phyloP scores from a whole-genome alignment of 1,284 basidiomycete genomes.

The Pulchroboletus neoregius region DNA sequence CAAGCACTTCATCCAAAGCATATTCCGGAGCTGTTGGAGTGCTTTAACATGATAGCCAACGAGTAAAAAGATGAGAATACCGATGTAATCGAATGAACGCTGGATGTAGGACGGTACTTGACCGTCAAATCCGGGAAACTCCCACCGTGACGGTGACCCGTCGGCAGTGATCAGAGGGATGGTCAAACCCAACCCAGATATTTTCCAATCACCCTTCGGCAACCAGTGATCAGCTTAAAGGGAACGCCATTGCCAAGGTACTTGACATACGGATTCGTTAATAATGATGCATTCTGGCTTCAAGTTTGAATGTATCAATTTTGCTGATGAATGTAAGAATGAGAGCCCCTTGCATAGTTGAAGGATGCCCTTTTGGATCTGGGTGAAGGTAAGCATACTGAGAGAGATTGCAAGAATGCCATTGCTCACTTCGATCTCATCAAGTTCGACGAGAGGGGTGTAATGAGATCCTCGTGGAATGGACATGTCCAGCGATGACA shows the following conservation, averaged over 20 bases:
- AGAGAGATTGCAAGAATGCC: constrained; percentile 8
- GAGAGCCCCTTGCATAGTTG: constrained; percentile 91
- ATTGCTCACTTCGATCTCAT: constrained; percentile 80
- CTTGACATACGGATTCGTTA: constrained; percentile 71
- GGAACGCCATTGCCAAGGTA: not conserved
- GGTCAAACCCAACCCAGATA: constrained; percentile 86
- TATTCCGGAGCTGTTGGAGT: constrained; percentile 84
- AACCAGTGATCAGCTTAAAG: constrained; percentile 2
- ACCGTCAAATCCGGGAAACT: constrained; percentile 86
- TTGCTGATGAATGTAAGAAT: constrained; percentile 90
- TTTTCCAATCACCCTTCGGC: constrained; percentile 93
- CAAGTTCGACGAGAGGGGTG: constrained; percentile 64
- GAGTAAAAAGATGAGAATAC: constrained; percentile 38
- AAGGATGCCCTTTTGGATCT: constrained; percentile 96
- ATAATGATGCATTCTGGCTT: constrained; percentile 83
- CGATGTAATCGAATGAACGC: constrained; percentile 93
- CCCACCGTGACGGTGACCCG: constrained; percentile 77
- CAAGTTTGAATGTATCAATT: constrained; percentile 89
- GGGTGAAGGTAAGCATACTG: constrained; percentile 13
- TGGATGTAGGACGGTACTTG: constrained; percentile 80
- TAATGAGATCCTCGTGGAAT: constrained; percentile 61
- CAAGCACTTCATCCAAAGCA: constrained; percentile 82
- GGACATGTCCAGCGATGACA: constrained; percentile 74
- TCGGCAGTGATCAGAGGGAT: constrained; percentile 72
- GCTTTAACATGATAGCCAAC: constrained; percentile 4